Evolutionary conservation across 768 basidiomycete species (phyloP).

Genomic region (Termitomyces sp.): DNA sequence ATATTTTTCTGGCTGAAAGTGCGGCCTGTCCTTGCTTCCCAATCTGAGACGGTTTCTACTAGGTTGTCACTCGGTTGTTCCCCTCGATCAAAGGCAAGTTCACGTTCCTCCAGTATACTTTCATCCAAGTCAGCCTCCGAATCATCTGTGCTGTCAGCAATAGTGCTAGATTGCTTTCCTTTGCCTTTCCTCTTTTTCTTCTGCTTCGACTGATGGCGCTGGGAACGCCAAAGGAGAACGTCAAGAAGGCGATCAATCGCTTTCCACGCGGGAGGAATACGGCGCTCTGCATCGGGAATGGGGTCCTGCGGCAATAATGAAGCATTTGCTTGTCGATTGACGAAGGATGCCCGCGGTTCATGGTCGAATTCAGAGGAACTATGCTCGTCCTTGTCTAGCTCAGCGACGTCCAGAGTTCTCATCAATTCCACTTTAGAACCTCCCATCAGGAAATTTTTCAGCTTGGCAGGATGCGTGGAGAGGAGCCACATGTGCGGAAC

Average conservation of each 20-base stretch:
- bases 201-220: conserved; percentile 22
- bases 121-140: conserved; percentile 29
- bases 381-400: conserved; percentile 26
- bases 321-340: conserved; percentile 29
- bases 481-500: conserved; percentile 92
- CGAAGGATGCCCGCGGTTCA: conserved; percentile 34
- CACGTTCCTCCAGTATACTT: conserved; percentile 29
- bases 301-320: conserved; percentile 35
- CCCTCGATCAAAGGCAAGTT: conserved; percentile 53
- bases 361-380: conserved; percentile 40
- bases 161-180: conserved; percentile 18
- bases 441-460: conserved; percentile 73
- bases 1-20: conserved; percentile 49
- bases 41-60: conserved; percentile 62
- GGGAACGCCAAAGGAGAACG: conserved; percentile 61
- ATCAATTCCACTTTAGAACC: conserved; percentile 73
- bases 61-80: conserved; percentile 57
- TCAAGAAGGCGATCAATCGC: conserved; percentile 92
- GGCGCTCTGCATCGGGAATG: conserved; percentile 65
- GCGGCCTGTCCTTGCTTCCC: conserved; percentile 46
- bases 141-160: conserved; percentile 28
- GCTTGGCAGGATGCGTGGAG: conserved; percentile 58
- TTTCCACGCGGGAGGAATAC: conserved; percentile 81
- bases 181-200: conserved; percentile 25
- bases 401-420: conserved; percentile 36